phyloP scores from a whole-genome alignment of 768 basidiomycete species.

The Calocybe indica region DNA sequence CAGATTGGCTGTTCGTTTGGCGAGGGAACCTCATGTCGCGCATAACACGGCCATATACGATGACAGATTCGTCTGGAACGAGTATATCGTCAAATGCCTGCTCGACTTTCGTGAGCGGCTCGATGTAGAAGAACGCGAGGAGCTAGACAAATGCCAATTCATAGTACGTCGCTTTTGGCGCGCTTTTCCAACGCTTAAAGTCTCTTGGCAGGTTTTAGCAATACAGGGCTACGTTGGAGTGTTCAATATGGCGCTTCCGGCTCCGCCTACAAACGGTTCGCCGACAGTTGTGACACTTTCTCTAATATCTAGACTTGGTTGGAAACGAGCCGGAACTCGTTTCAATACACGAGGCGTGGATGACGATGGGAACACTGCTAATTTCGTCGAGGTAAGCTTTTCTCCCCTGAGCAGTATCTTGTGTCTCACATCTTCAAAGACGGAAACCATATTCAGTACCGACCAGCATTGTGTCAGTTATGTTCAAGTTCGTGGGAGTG shows the following conservation, averaged over 20 bases:
- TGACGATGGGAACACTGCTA: constrained; percentile 91
- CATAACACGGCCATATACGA: constrained; percentile 63
- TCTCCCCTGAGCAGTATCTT: constrained; percentile 1
- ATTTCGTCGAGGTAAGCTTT: constrained; percentile 85
- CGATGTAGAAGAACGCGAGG: constrained; percentile 57
- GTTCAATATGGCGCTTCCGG: constrained; percentile 72
- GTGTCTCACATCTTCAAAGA: constrained; percentile 36
- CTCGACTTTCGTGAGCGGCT: constrained; percentile 84
- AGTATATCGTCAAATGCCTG: constrained; percentile 80
- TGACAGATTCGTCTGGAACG: constrained; percentile 92
- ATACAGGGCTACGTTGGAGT: constrained; percentile 93
- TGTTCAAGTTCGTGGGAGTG: constrained; percentile 90
- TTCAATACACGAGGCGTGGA: constrained; percentile 97
- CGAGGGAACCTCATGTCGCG: constrained; percentile 35
- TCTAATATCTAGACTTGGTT: constrained; percentile 83
- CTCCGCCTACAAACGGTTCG: constrained; percentile 67
- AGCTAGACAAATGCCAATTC: constrained; percentile 81
- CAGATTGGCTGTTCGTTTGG: constrained; percentile 64
- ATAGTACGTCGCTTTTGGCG: constrained; percentile 46
- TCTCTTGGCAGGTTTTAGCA: constrained; percentile 57
- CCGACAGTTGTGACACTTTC: constrained; percentile 71
- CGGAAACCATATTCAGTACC: constrained; percentile 86
- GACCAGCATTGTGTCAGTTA: constrained; percentile 88
- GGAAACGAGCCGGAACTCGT: constrained; percentile 94
- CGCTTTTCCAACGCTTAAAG: constrained; percentile 3